phyloP scores from a whole-genome alignment of 139 green algal genomes.

The Microglena sp. region DNA sequence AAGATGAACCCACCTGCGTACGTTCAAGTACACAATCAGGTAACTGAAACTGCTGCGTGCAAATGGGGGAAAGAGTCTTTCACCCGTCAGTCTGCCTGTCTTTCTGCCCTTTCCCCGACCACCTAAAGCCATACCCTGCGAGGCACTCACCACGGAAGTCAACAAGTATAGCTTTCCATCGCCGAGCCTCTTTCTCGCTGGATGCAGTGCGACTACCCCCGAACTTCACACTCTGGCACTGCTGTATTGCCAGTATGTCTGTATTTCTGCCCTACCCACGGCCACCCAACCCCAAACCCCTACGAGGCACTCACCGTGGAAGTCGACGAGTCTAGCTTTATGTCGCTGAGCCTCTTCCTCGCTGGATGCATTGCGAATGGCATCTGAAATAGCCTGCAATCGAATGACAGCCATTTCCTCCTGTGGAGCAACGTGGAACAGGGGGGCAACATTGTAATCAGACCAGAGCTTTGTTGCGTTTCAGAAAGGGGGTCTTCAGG shows the following conservation, averaged over 20 bases:
- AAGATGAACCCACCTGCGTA: not conserved
- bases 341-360: not conserved
- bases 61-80: not conserved
- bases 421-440: no score
- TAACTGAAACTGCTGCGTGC: not conserved
- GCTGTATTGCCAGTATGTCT: no score
- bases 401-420: constrained; percentile 75
- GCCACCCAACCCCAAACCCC: no score
- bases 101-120: not conserved
- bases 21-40: not conserved
- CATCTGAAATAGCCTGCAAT: constrained; percentile 37
- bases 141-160: constrained; percentile 15
- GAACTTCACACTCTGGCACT: no score
- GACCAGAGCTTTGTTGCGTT: constrained; percentile 50
- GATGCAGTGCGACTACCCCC: constrained; percentile 11
- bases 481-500: not conserved
- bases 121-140: not conserved
- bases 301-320: no score
- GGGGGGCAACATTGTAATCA: no score
- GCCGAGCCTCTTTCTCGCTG: not conserved
- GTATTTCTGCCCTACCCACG: no score
- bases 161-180: constrained; percentile 7
- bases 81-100: not conserved
- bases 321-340: constrained; percentile 10
- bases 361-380: constrained; percentile 12